Percentiles rank a stretch among this genome's conserved stretches.
phyloP scores from a whole-genome alignment of 768 basidiomycete species.

The Daedaleopsis sinensis region DNA sequence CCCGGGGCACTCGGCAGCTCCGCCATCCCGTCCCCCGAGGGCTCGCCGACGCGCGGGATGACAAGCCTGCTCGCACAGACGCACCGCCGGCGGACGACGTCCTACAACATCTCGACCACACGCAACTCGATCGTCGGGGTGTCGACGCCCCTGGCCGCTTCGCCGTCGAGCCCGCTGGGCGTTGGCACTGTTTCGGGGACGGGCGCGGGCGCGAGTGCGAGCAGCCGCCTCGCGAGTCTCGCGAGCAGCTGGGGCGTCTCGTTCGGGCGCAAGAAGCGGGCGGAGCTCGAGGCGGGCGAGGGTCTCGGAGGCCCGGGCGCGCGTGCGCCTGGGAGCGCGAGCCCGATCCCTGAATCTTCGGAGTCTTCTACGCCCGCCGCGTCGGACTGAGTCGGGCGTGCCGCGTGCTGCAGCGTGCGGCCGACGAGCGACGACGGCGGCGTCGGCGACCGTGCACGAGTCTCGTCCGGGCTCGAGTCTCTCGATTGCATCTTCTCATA shows the following conservation, averaged over 20 bases:
- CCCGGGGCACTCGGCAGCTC: slow-evolving; percentile 16
- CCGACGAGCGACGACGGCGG: too few species aligned
- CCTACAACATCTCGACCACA: slow-evolving; percentile 55
- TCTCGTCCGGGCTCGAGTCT: too few species aligned
- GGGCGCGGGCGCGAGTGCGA: slow-evolving; percentile 20
- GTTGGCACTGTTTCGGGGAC: slow-evolving; percentile 11
- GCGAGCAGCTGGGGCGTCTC: slow-evolving; percentile 63
- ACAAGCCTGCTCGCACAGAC: slow-evolving; percentile 38
- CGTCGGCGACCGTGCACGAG: too few species aligned
- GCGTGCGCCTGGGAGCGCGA: slow-evolving; percentile 9
- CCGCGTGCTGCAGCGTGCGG: too few species aligned
- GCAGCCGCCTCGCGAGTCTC: slow-evolving; percentile 35
- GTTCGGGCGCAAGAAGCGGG: slow-evolving; percentile 58
- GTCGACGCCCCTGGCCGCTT: slow-evolving; percentile 42
- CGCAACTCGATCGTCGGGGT: slow-evolving; percentile 4
- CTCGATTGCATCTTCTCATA: too few species aligned
- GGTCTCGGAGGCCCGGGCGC: slow-evolving; percentile 1
- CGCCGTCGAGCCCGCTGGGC: slow-evolving; percentile 29
- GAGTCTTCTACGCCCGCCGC: neutral
- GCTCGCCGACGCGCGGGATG: slow-evolving; percentile 65
- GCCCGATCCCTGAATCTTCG: slow-evolving; percentile 20
- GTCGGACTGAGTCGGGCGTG: neutral
- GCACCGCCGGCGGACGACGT: slow-evolving; percentile 59
- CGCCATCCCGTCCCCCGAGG: slow-evolving; percentile 56
- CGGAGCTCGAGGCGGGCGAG: slow-evolving; percentile 10